A percentile compares a stretch with the other conserved stretches of the same genome.
These are phyloP conservation scores for Phialemonium atrogriseum DNA, from an alignment of 2,329 filamentous ascomycete genomes.

Conservation along the genomic window DNA sequence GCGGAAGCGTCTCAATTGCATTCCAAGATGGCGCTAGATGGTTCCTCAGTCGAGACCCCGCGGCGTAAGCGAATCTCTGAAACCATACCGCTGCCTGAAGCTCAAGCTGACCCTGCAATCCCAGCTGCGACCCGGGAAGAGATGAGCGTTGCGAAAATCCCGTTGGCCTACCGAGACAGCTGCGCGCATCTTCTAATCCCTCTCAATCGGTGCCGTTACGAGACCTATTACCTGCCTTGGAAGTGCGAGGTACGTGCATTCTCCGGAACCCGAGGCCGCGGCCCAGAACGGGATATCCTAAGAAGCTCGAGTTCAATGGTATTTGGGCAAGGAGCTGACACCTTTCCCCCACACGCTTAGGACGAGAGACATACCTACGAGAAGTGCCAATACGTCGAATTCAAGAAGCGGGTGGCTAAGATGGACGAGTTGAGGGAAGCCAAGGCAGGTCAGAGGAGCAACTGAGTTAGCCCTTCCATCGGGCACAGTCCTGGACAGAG, in stretches of 20 bases:
- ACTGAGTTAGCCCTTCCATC: no score
- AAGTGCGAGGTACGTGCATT: conserved; percentile 75
- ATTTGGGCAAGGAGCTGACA: no score
- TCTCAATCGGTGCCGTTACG: conserved; percentile 86
- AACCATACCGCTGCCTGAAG: conserved; percentile 5
- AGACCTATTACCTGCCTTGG: conserved; percentile 93
- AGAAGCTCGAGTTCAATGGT: no score
- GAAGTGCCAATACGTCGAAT: conserved; percentile 98
- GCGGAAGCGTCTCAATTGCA: conserved; percentile 17
- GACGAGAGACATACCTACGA: conserved; percentile 96
- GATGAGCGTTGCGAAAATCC: conserved; percentile 86
- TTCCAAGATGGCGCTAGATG: conserved; percentile 14
- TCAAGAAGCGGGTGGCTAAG: conserved; percentile 96
- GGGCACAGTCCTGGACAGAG: no score
- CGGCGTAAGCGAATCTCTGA: conserved; percentile 8
- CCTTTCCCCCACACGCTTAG: conserved; percentile 36
- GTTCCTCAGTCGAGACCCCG: conserved; percentile 11
- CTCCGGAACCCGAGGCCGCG: not conserved
- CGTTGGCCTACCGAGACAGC: conserved; percentile 86
- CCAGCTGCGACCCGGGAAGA: conserved; percentile 76
- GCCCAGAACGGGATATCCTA: no score
- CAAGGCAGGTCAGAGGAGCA: conserved; percentile 79
- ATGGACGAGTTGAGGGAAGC: conserved; percentile 92
- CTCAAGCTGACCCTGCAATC: conserved; percentile 2
- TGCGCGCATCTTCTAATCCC: conserved; percentile 94